Base-by-base conservation (phyloP, 2,329 filamentous ascomycete genomes). In the Diaporthe sp. region DNA sequence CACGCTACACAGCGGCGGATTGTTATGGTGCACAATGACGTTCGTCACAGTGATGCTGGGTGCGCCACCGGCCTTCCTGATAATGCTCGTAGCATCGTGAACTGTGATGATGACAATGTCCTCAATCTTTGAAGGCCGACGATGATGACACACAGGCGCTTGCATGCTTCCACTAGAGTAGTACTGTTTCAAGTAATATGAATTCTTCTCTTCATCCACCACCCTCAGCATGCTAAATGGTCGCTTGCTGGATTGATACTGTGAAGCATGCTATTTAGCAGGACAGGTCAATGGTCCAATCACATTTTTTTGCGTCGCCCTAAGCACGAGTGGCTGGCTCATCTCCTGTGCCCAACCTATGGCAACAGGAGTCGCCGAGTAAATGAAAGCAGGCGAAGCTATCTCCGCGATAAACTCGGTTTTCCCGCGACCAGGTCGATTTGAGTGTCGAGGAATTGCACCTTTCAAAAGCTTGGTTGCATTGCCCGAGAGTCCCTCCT, bases 41-140 rank as follows among this genome's bases (percentile, higher is more conserved):
- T 55, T 72, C 37, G 27, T 71, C 37, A 69, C 35, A 30, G 37
- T 69, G 32, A 71, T 71, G 10, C 51, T 73, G 47, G 37, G 30
- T 39, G 13, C 13, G n/a, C 35, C 71, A 51, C 25, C 61, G 15
- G 58, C 30, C 13, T 65, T 58, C 53, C n/a, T 22, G 25, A 19
- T 17, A 51, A 69, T 5, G n/a, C 59, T 9, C 22, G 39, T 22
- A 42, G 44, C 44, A 53, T 70, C 13, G 30, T 27, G 53, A n/a
- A 42, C 42, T 5, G 15, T 39, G 10, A 75, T 69, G 74, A 51
- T 50, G 47, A 30, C 69, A 4, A 47, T 68, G 37, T 73, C 56
- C 53, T 44, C n/a, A 35, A n/a, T 25, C 17, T 51, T 27, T 51
- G n/a, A 15, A 27, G 22, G 30, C 44, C 22, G 22, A 51, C 2